phyloP scores from a whole-genome alignment of 345 rosid species.

The Xanthoceras sorbifolium region DNA sequence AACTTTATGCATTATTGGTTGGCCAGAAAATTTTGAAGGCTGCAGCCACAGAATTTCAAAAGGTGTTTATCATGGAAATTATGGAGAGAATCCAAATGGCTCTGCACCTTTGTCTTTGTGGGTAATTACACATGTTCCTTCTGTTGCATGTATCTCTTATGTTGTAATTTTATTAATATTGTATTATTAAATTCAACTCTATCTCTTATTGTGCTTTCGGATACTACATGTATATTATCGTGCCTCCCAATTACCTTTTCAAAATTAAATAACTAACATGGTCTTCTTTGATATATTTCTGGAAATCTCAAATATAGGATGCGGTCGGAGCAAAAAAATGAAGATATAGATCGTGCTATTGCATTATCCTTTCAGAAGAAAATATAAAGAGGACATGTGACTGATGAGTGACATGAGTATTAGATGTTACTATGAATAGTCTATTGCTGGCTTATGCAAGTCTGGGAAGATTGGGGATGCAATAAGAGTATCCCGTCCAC shows the following conservation, averaged over 20 bases:
- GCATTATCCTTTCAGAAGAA: conserved; percentile 74
- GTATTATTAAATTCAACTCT: conserved; percentile 1
- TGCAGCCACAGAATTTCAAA: conserved; percentile 52
- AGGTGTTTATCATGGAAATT: conserved; percentile 48
- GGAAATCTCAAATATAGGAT: conserved; percentile 44
- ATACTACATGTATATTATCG: background rate
- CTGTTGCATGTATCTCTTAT: background rate
- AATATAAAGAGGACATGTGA: conserved; percentile 34
- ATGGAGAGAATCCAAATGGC: conserved; percentile 44
- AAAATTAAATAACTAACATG: conserved; percentile 5
- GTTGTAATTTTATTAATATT: conserved; percentile 2
- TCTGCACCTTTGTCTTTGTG: conserved; percentile 60
- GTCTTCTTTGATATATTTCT: conserved; percentile 10
- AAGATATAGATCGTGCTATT: conserved; percentile 79
- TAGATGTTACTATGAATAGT: conserved; percentile 14
- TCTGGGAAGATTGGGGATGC: too few species aligned
- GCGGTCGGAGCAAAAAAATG: conserved; percentile 57
- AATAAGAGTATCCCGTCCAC: conserved; percentile 17
- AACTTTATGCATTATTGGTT: conserved; percentile 59
- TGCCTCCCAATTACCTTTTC: background rate
- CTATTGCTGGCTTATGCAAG: conserved; percentile 29
- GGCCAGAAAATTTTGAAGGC: conserved; percentile 86
- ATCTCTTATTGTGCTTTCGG: background rate
- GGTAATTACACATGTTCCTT: conserved; percentile 41
- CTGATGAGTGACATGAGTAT: conserved; percentile 47